Evolutionary conservation across 2,329 filamentous ascomycete species (phyloP).

Genomic region (Lachnellula occidentalis): DNA sequence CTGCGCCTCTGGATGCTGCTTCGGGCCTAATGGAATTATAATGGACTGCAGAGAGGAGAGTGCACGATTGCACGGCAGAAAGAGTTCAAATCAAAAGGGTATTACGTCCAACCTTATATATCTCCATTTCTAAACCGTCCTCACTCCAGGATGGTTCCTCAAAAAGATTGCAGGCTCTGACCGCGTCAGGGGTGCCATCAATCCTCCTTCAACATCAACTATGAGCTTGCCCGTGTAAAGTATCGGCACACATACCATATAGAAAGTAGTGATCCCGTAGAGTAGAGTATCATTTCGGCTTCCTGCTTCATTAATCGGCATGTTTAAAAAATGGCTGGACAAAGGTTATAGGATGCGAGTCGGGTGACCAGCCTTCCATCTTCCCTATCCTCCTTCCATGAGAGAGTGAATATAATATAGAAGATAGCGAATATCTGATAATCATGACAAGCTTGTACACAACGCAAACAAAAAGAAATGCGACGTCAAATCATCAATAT

Average conservation of each 20-base stretch:
- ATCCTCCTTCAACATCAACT: too few species aligned
- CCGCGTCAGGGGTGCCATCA: background rate
- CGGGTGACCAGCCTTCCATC: background rate
- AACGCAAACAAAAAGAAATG: too few species aligned
- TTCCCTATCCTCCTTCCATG: too few species aligned
- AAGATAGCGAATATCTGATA: too few species aligned
- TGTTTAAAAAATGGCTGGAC: slow-evolving; percentile 12
- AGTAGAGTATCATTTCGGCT: slow-evolving; percentile 37
- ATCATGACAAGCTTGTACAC: too few species aligned
- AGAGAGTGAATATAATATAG: too few species aligned
- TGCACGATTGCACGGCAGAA: background rate
- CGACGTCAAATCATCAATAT: too few species aligned
- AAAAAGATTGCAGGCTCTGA: background rate
- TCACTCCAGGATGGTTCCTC: background rate
- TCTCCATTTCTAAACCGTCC: background rate
- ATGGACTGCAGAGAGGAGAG: background rate
- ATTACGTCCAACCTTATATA: too few species aligned
- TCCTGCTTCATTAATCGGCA: slow-evolving; percentile 1
- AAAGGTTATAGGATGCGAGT: background rate
- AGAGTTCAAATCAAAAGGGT: background rate
- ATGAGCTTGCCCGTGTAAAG: too few species aligned
- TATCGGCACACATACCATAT: background rate
- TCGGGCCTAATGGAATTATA: background rate
- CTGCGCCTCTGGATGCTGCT: background rate
- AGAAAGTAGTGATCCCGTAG: slow-evolving; percentile 39